A percentile compares a stretch with the other conserved stretches of the same genome.
Conservation (phyloP, 2,329 filamentous ascomycete genomes). For the Nakataea oryzae region DNA sequence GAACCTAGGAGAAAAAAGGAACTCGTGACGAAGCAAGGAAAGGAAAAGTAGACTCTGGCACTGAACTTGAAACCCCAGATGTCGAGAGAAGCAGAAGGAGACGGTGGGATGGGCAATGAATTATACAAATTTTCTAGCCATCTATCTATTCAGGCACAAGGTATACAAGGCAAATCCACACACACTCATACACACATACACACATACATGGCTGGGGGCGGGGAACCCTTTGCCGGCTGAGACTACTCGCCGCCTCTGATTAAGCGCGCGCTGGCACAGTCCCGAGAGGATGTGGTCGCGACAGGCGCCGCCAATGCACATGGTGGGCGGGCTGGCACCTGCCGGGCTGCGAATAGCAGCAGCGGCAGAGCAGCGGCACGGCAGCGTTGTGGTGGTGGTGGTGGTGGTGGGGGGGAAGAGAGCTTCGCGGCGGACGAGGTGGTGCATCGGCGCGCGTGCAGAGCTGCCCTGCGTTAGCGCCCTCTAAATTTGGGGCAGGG, state of each 20-base stretch:
- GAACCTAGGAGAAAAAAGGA: background rate
- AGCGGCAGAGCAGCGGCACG: background rate
- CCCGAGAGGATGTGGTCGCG: background rate
- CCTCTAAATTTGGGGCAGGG: background rate
- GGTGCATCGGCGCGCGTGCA: background rate
- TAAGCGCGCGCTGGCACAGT: background rate
- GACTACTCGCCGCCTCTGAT: too few species aligned
- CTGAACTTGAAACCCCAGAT: background rate
- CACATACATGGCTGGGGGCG: too few species aligned
- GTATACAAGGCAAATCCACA: too few species aligned
- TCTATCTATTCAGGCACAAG: too few species aligned
- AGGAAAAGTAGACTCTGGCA: background rate
- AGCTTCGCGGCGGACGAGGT: too few species aligned
- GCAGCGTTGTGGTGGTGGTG: too few species aligned
- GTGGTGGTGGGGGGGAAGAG: too few species aligned
- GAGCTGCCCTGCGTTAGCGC: background rate
- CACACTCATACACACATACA: too few species aligned
- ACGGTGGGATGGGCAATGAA: background rate
- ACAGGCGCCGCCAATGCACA: background rate
- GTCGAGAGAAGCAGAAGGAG: background rate
- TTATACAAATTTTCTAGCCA: background rate
- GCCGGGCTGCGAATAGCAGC: background rate
- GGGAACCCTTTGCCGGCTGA: too few species aligned
- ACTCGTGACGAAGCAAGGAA: background rate
- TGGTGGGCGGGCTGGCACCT: too few species aligned